Conservation (phyloP, 192 early-diverging fungal genomes). For the Entomortierella chlamydospora region DNA sequence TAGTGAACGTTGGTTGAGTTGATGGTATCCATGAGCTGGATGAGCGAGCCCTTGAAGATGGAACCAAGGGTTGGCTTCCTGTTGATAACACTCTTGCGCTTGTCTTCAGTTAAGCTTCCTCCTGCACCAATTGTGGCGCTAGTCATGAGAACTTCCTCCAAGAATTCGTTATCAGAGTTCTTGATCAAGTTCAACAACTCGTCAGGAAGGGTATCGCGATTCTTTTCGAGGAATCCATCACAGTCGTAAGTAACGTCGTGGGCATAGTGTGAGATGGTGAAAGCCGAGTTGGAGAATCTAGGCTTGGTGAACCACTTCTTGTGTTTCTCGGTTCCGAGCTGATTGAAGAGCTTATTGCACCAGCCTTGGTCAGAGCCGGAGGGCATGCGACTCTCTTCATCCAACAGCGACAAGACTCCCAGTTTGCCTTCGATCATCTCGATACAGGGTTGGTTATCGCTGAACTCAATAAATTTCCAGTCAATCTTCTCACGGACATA, state of each 20-base stretch:
- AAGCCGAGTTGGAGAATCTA: slow-evolving; percentile 86
- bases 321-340: slow-evolving; percentile 75
- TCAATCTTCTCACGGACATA: slow-evolving; percentile 96
- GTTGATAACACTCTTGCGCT: slow-evolving; percentile 64
- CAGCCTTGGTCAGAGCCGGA: slow-evolving; percentile 88
- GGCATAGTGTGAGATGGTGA: slow-evolving; percentile 97
- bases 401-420: slow-evolving; percentile 93
- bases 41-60: slow-evolving; percentile 96
- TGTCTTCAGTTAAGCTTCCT: slow-evolving; percentile 55
- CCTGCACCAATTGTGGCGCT: slow-evolving; percentile 45
- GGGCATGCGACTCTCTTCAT: slow-evolving; percentile 88
- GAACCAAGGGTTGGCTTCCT: slow-evolving; percentile 95
- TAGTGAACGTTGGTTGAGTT: slow-evolving; percentile 93
- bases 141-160: slow-evolving; percentile 78
- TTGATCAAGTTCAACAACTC: slow-evolving; percentile 87
- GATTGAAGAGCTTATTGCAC: slow-evolving; percentile 90
- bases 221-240: slow-evolving; percentile 98
- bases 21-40: slow-evolving; percentile 96
- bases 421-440: slow-evolving; percentile 97
- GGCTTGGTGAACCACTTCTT: slow-evolving; percentile 91
- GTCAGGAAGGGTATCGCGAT: slow-evolving; percentile 97
- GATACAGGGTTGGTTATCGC: slow-evolving; percentile 98
- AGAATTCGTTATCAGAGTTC: slow-evolving; percentile 80
- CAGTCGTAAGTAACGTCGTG: slow-evolving; percentile 93
- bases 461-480: slow-evolving; percentile 99